Evolutionary conservation across 345 rosid species (phyloP), one percentile per base, ranked within the genome.

Genomic region (Murraya koenigii): DNA sequence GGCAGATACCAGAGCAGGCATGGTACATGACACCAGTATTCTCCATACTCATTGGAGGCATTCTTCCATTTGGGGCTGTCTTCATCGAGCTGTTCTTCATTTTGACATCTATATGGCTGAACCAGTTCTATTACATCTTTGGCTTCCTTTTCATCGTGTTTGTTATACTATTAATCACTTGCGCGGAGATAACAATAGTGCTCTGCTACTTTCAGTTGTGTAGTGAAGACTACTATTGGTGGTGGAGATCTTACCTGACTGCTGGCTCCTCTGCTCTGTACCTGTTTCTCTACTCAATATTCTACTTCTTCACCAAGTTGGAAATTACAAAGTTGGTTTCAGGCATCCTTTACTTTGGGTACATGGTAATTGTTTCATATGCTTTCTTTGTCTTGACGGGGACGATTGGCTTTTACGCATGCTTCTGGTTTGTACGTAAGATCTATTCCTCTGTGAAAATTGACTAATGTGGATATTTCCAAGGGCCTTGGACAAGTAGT

Each of bases 191-290:
- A 77, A 89, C 99, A 1, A 84, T 95, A 6, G 98, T 95, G 61
- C 93, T 95, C 22, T 95, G 99, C 84, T 95, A 95, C 91, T 95
- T 95, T 92, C 99, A 95, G 86, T 83, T 95, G 73, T 95, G 99
- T 84, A 92, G 98, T 52, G 98, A 95, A 81, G 98, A 95, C 85
- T 93, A 95, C 83, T 78, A 89, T 86, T 95, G 99, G 99, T 95
- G 99, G 99, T 95, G 98, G 99, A 95, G 98, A 79, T 90, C 99
- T 47, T 95, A 93, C 84, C 87, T 95, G 72, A 95, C 97, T 0
- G 97, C 98, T 6, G 98, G 99, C 73, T 95, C 99, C 28, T 95
- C 99, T 4, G 97, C 99, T 26, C 78, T 95, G 33, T 95, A 93
- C 86, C 98, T 95, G 55, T 90, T 95, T 93, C 96, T 95, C 65